Evolutionary conservation across 164 flowering plant genomes (phyloP).

Genomic region (Vitis labrusca): DNA sequence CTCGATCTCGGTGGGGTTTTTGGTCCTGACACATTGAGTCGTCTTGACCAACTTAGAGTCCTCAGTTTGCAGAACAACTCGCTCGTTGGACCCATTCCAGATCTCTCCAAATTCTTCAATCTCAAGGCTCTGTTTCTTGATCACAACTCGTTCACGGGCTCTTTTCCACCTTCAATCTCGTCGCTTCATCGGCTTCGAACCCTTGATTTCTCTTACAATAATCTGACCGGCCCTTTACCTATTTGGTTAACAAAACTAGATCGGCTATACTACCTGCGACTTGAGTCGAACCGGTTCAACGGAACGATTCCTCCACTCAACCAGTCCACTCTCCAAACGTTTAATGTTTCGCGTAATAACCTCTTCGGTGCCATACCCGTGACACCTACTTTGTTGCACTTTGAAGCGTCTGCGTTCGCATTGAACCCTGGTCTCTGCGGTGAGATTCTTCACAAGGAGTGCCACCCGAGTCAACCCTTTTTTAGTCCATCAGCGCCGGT

Average conservation of each 20-base stretch:
- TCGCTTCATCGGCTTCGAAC: slow-evolving; percentile 60
- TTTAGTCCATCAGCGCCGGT: slow-evolving; percentile 33
- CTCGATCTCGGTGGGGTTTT: slow-evolving; percentile 53
- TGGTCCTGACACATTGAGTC: slow-evolving; percentile 44
- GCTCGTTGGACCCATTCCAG: slow-evolving; percentile 81
- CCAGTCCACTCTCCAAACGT: slow-evolving; percentile 56
- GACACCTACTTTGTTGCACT: slow-evolving; percentile 46
- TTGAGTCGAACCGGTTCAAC: slow-evolving; percentile 59
- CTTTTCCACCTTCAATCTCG: slow-evolving; percentile 63
- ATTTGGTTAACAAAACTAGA: slow-evolving; percentile 31
- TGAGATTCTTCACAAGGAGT: slow-evolving; percentile 54
- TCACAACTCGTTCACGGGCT: slow-evolving; percentile 69
- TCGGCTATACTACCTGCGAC: slow-evolving; percentile 53
- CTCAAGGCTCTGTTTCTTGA: slow-evolving; percentile 74
- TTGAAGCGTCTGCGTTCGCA: slow-evolving; percentile 41
- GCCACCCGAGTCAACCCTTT: slow-evolving; percentile 46
- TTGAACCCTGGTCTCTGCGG: slow-evolving; percentile 79
- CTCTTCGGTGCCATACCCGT: slow-evolving; percentile 70
- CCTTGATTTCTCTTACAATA: slow-evolving; percentile 69
- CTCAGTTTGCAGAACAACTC: slow-evolving; percentile 76
- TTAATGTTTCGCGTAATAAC: slow-evolving; percentile 70
- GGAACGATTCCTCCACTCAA: slow-evolving; percentile 80
- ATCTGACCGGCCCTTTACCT: slow-evolving; percentile 61
- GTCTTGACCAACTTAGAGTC: slow-evolving; percentile 75
- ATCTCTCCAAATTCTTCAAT: slow-evolving; percentile 58